Conservation (phyloP, 495 filamentous ascomycete genomes). For the Aspergillus affinis region DNA sequence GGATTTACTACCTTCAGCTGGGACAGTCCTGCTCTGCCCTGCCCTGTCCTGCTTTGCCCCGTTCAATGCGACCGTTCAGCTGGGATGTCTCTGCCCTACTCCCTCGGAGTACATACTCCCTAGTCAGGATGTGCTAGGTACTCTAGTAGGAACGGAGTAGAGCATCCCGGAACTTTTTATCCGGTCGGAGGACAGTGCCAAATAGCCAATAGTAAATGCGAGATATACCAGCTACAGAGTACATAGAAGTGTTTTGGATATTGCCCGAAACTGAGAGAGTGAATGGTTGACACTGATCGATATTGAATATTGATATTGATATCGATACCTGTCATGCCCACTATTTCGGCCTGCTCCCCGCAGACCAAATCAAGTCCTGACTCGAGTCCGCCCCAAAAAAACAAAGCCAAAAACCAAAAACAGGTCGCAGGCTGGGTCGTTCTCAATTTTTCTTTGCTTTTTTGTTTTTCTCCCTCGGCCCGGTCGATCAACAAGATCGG, state of each 20-base stretch:
- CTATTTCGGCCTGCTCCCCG: not conserved
- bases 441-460: too few species aligned
- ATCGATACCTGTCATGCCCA: not conserved
- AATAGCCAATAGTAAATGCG: not conserved
- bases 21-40: too few species aligned
- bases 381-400: not conserved
- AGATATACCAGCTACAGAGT: not conserved
- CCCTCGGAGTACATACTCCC: not conserved
- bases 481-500: constrained; percentile 7
- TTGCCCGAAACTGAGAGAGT: too few species aligned
- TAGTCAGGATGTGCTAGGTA: not conserved
- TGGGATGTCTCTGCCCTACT: not conserved
- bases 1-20: not conserved
- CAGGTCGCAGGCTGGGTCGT: too few species aligned
- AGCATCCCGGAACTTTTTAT: not conserved
- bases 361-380: not conserved
- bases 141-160: not conserved
- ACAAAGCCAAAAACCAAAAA: not conserved
- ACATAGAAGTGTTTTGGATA: too few species aligned
- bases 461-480: constrained; percentile 7
- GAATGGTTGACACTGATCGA: too few species aligned
- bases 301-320: not conserved
- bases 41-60: not conserved
- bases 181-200: not conserved
- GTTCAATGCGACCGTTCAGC: not conserved